Evolutionary conservation across 2,329 filamentous ascomycete species (phyloP), one percentile per base, ranked within the genome.

Genomic region (Escovopsis weberi): DNA sequence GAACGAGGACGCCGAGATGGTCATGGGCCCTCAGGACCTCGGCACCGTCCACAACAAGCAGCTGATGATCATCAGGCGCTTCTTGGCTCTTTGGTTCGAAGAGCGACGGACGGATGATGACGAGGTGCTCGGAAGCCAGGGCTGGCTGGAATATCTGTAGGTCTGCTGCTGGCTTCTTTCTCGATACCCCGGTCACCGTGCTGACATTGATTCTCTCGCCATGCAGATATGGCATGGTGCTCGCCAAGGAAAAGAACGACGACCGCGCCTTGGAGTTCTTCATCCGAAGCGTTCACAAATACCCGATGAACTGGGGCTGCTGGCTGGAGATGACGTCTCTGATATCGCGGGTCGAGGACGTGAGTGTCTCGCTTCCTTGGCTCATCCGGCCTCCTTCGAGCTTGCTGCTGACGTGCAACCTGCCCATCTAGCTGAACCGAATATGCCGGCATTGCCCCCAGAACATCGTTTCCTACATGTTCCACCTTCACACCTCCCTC

Each of bases 1-100:
- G 61, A 85, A 94, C 53, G 91, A 98, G 61, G 89, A 96, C 45
- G 86, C 85, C 19, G 91, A 98, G 64, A 95, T 95, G 83, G 85
- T 98, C 40, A 78, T 96, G 63, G 91, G 91, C 0, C 89, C 91
- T 1, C 80, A 88, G 45, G 91, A 98, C 61, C 79, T 86, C 12
- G 87, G 88, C 1, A 80, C 80, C 30, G 84, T 85, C 2, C 64
- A 78, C 45, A 98, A 98, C 59, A 86, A 87, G 59, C 86, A 96
- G 58, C 65, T 98, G 28, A 70, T 82, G 2, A 71, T 75, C 0
- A 75, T 96, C 33, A 80, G 82, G 18, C 75, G 80, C 6, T 80
- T 82, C 30, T 66, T 98, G 30, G 80, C 91, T 50, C 73, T 76
- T 19, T 94, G 87, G 80, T 89, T 96, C 53, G 69, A 72, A 18